These are phyloP conservation scores for Plantago elongata DNA, from an alignment of 257 asterid genomes.

Conservation along the genomic window DNA sequence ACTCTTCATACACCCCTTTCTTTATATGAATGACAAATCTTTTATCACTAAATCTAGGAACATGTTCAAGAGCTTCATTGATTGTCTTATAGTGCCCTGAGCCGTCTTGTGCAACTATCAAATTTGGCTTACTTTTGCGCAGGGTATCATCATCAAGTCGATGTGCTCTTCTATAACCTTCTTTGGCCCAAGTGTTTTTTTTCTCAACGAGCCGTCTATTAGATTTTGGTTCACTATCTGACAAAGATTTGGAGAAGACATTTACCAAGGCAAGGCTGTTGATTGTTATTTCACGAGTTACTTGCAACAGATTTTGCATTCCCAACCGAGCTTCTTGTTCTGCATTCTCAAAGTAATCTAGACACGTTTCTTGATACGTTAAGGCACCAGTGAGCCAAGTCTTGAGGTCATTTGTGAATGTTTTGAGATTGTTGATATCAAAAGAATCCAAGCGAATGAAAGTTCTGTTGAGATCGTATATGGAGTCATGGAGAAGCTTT, in stretches of 20 bases:
- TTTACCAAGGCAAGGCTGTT: background rate
- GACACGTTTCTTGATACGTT: slow-evolving; percentile 8
- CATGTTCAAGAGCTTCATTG: background rate
- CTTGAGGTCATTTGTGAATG: background rate
- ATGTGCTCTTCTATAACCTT: background rate
- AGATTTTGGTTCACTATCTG: background rate
- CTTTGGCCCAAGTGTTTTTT: background rate
- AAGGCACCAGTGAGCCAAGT: slow-evolving; percentile 4
- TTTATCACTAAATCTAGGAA: background rate
- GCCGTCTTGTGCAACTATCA: slow-evolving; percentile 1
- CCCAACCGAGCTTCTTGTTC: background rate
- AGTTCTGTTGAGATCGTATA: background rate
- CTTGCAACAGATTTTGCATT: background rate
- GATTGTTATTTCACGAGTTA: background rate
- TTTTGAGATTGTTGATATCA: background rate
- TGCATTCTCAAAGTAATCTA: slow-evolving; percentile 1
- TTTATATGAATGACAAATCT: slow-evolving; percentile 5
- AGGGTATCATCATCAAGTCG: background rate
- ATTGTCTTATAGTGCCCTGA: background rate
- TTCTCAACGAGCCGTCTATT: background rate
- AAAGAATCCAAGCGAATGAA: background rate
- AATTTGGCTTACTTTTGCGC: background rate
- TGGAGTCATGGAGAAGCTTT: background rate
- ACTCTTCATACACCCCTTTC: slow-evolving; percentile 1
- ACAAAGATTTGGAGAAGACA: background rate